These are phyloP conservation scores for Plasmodium vivax DNA, from an alignment of 169 alveolate genomes.

Conservation along the genomic window DNA sequence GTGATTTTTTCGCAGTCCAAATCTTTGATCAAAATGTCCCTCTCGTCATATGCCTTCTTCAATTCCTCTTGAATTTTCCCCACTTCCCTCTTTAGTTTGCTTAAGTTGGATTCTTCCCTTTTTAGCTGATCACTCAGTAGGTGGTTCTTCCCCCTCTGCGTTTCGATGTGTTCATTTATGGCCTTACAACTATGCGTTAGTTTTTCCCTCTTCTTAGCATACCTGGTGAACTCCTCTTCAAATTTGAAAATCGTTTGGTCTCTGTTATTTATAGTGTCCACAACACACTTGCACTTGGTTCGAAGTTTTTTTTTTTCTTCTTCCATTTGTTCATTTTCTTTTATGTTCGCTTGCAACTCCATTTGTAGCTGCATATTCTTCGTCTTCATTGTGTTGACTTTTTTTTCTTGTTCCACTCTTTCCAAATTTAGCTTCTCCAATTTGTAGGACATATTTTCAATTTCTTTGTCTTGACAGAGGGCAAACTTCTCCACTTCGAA, in stretches of 20 bases:
- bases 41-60: not conserved
- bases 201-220: slow-evolving; percentile 12
- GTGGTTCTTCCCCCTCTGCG: slow-evolving; percentile 11
- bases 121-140: slow-evolving; percentile 16
- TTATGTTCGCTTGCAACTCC: slow-evolving; percentile 3
- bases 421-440: slow-evolving; percentile 17
- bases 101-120: slow-evolving; percentile 2
- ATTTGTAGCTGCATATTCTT: slow-evolving; percentile 29
- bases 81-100: slow-evolving; percentile 15
- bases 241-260: slow-evolving; percentile 49
- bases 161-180: not conserved
- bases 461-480: slow-evolving; percentile 47
- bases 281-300: slow-evolving; percentile 33
- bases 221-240: slow-evolving; percentile 27
- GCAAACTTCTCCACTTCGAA: slow-evolving; percentile 42
- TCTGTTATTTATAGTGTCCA: slow-evolving; percentile 39
- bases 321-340: slow-evolving; percentile 12
- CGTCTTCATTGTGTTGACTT: slow-evolving; percentile 11
- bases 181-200: slow-evolving; percentile 15
- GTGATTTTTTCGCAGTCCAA: slow-evolving; percentile 16
- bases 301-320: slow-evolving; percentile 38
- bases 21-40: slow-evolving; percentile 24
- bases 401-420: slow-evolving; percentile 43
- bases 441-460: slow-evolving; percentile 18
- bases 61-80: not conserved